Percentiles rank a stretch among this genome's conserved stretches.
Evolutionary conservation across 176 grass and related monocot species (phyloP).

Genomic region (Poa pratensis): DNA sequence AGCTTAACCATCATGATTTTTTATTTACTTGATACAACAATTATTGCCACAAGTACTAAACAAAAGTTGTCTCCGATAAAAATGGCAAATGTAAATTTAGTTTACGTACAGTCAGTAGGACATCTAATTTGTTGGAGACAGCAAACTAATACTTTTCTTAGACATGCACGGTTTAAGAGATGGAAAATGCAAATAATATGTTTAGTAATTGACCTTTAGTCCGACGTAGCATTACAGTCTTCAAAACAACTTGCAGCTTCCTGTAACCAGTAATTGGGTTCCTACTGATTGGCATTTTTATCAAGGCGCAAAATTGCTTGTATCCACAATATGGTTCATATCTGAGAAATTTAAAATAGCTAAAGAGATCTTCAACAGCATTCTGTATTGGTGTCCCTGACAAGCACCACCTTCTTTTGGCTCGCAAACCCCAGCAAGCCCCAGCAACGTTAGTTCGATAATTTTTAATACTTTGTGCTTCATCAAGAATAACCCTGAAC

Average conservation of each 20-base stretch:
- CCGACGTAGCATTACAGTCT: slow-evolving; percentile 96
- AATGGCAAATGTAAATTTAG: not conserved
- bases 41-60: slow-evolving; percentile 9
- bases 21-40: not conserved
- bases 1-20: slow-evolving; percentile 1
- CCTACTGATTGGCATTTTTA: slow-evolving; percentile 86
- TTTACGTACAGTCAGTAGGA: slow-evolving; percentile 12
- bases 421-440: slow-evolving; percentile 93
- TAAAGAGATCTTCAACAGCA: slow-evolving; percentile 94
- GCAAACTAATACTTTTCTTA: not conserved
- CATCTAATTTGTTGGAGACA: not conserved
- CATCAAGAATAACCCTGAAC: slow-evolving; percentile 98
- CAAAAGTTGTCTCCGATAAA: not conserved
- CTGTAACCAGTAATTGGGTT: slow-evolving; percentile 82
- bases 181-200: slow-evolving; percentile 1
- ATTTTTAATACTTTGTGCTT: slow-evolving; percentile 99
- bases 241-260: slow-evolving; percentile 94
- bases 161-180: slow-evolving; percentile 19
- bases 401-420: slow-evolving; percentile 99
- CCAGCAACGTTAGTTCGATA: slow-evolving; percentile 93
- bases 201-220: slow-evolving; percentile 79
- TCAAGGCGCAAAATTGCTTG: slow-evolving; percentile 81
- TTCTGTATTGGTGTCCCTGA: slow-evolving; percentile 99
- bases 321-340: slow-evolving; percentile 80
- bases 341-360: slow-evolving; percentile 97